Evolutionary conservation across 2,329 filamentous ascomycete genomes (phyloP), one percentile per base, ranked within the genome.

Genomic region (Diplodia sapinea): DNA sequence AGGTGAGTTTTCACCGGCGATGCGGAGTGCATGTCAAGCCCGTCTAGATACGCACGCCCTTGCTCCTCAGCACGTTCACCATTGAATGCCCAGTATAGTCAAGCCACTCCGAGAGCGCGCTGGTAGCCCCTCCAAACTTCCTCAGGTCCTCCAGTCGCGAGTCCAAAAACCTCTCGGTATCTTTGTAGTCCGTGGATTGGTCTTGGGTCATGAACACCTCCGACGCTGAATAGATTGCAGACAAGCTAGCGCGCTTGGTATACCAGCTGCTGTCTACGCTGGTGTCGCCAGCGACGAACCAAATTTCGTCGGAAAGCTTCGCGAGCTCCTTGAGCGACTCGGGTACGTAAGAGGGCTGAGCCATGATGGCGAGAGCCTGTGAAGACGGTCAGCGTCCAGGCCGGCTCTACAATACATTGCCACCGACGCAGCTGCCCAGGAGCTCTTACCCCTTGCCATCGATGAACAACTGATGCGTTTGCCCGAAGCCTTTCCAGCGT

Each of bases 191-290:
- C 0, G 85, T 81, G 4, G 90, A 93, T 69, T 83, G 84, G 79
- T 98, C 95, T 68, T 91, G 93, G 26, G 93, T 97, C 93, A 98
- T 97, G 80, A 94, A 96, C 5, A 97, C 83, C 80, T 99, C 95
- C 67, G 90, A 78, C 5, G 80, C 79, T 1, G 92, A 92, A 75
- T 91, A 92, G n/a, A 91, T 84, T 1, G 85, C 84, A 0, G 87
- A 84, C 29, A 92, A 77, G 0, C 83, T 85, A 9, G 87, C 84
- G 3, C 89, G 84, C 76, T 90, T 91, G 1, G 88, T 89, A 73
- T 99, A 99, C 95, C 95, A 99, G 4, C 88, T 89, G 4, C 88
- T 86, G 78, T 98, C 94, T 69, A 97, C 91, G 26, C 89, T 86
- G 26, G 82, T 84, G 78, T 98, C 95, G 62, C 93, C 92, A 0